phyloP scores from a whole-genome alignment of 73 alveolate genomes.

The Paramecium bursaria region DNA sequence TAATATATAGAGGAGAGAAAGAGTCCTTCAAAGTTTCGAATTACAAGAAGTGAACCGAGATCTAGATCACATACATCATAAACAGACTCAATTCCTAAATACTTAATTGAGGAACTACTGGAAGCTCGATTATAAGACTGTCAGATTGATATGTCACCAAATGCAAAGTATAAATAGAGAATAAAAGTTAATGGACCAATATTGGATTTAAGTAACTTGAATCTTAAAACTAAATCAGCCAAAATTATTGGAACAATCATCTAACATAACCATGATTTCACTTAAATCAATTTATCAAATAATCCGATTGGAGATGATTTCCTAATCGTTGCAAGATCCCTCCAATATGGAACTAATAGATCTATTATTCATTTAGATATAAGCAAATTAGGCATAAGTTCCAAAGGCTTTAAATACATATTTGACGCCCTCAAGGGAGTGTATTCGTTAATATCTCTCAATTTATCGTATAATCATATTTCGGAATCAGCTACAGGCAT shows the following conservation, averaged over 20 bases:
- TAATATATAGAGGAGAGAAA: background rate
- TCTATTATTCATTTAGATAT: constrained; percentile 38
- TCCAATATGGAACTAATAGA: constrained; percentile 10
- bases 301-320: constrained; percentile 41
- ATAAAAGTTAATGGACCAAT: background rate
- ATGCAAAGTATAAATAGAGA: background rate
- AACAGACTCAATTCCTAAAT: background rate
- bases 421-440: too few relatives aligned
- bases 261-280: background rate
- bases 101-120: background rate
- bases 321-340: background rate
- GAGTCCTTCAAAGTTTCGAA: background rate
- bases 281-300: background rate
- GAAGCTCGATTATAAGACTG: constrained; percentile 3
- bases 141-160: background rate
- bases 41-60: background rate
- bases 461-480: background rate
- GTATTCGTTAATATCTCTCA: background rate
- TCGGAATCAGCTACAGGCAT: background rate
- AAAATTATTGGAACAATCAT: constrained; percentile 2
- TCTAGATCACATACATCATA: background rate
- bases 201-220: constrained; percentile 2
- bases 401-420: too few relatives aligned
- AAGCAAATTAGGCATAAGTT: constrained; percentile 62
- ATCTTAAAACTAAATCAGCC: constrained; percentile 11